phyloP scores from a whole-genome alignment of 1,284 basidiomycete species.

The Coniferiporia weirii region DNA sequence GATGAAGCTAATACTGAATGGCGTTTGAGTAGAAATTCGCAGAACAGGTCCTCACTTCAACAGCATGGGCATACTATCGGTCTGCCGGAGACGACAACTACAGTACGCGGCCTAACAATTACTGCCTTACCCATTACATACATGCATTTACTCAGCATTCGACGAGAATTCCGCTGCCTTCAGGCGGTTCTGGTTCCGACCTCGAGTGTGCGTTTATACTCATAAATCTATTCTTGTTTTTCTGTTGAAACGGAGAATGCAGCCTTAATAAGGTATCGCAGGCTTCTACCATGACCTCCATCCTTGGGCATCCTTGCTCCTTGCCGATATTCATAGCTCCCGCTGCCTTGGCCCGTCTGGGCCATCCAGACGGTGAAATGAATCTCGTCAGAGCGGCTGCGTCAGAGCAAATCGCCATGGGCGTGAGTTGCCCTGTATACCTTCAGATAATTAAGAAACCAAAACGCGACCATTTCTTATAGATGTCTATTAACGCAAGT shows the following conservation, averaged over 20 bases:
- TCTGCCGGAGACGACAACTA: conserved; percentile 43
- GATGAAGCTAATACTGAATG: background rate
- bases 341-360: conserved; percentile 57
- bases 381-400: conserved; percentile 53
- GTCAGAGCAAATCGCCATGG: conserved; percentile 53
- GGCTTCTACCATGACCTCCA: conserved; percentile 32
- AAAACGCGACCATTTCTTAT: background rate
- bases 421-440: conserved; percentile 33
- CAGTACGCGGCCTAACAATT: conserved; percentile 26
- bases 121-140: background rate
- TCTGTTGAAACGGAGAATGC: background rate
- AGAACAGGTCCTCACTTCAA: conserved; percentile 30
- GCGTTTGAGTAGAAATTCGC: conserved; percentile 26
- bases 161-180: conserved; percentile 42
- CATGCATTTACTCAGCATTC: conserved; percentile 28
- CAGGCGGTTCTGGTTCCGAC: conserved; percentile 45
- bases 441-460: background rate
- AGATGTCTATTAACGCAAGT: conserved; percentile 50
- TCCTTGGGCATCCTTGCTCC: conserved; percentile 38
- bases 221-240: background rate
- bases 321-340: conserved; percentile 50
- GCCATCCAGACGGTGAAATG: conserved; percentile 60
- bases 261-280: conserved; percentile 31
- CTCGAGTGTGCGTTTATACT: conserved; percentile 33
- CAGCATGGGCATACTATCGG: conserved; percentile 51